Conservation (phyloP, 441 rosid genomes). For the Populus hybrid region DNA sequence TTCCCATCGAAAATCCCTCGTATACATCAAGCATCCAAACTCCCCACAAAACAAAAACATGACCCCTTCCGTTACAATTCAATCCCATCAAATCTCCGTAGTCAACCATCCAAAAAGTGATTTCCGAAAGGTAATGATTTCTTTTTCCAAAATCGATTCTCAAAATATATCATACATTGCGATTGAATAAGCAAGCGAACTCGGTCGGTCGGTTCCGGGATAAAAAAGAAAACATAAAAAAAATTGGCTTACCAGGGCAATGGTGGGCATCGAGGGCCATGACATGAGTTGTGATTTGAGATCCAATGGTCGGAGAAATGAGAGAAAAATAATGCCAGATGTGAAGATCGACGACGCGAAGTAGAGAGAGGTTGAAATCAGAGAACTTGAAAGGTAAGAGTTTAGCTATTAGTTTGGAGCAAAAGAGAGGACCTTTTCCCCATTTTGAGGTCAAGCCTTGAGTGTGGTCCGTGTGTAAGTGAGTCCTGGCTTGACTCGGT, state of each 20-base stretch:
- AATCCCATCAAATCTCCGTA: not conserved
- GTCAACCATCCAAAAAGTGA: no score
- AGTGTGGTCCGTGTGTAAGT: conserved; percentile 75
- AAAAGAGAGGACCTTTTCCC: conserved; percentile 63
- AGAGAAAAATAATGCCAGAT: conserved; percentile 55
- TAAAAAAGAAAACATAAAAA: not conserved
- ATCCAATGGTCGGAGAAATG: conserved; percentile 42
- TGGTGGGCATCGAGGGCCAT: conserved; percentile 73
- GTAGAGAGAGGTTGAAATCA: conserved; percentile 54
- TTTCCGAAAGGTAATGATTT: no score
- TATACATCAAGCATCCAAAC: conserved; percentile 69
- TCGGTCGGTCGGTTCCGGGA: not conserved
- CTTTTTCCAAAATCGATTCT: no score
- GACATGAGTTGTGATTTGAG: conserved; percentile 37
- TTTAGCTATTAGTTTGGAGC: conserved; percentile 70
- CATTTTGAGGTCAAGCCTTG: conserved; percentile 55
- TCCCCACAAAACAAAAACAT: conserved; percentile 81
- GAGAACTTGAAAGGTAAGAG: conserved; percentile 70
- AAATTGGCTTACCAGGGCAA: conserved; percentile 56
- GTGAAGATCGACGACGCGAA: conserved; percentile 53
- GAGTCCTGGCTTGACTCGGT: conserved; percentile 63
- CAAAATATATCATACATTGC: no score
- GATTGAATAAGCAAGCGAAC: no score
- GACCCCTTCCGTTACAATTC: conserved; percentile 45
- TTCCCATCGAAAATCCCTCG: conserved; percentile 84